phyloP scores from a whole-genome alignment of 2,329 filamentous ascomycete genomes.

The Ophiostoma populinum region DNA sequence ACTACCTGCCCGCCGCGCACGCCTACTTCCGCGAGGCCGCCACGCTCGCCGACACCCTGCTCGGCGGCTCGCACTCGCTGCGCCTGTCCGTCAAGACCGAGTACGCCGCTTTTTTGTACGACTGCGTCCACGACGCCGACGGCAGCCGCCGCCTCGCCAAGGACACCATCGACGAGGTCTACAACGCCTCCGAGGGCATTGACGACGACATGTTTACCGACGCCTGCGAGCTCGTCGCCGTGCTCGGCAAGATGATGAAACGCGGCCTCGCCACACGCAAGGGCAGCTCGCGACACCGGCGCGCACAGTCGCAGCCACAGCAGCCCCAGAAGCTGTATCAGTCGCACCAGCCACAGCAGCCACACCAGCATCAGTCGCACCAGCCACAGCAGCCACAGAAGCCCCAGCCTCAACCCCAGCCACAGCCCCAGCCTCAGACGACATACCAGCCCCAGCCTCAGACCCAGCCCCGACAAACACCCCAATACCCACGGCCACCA shows the following conservation, averaged over 20 bases:
- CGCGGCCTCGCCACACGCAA: conserved; percentile 7
- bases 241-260: conserved; percentile 68
- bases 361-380: neutral
- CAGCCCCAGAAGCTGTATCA: neutral
- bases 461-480: neutral
- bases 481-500: neutral
- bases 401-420: neutral
- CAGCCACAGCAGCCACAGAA: neutral
- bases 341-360: neutral
- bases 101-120: conserved; percentile 83
- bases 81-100: conserved; percentile 83
- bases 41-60: conserved; percentile 51
- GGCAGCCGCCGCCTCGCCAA: conserved; percentile 62
- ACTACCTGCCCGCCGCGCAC: conserved; percentile 73
- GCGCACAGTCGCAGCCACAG: neutral
- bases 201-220: conserved; percentile 92
- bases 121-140: conserved; percentile 71
- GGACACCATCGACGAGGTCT: conserved; percentile 74
- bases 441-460: neutral
- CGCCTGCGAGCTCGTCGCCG: conserved; percentile 71
- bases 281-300: neutral
- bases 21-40: conserved; percentile 67
- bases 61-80: conserved; percentile 80
- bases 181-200: conserved; percentile 80
- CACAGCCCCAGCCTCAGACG: too few species aligned